Base-by-base conservation (phyloP, 257 asterid genomes). In the Gentiana macrophylla region DNA sequence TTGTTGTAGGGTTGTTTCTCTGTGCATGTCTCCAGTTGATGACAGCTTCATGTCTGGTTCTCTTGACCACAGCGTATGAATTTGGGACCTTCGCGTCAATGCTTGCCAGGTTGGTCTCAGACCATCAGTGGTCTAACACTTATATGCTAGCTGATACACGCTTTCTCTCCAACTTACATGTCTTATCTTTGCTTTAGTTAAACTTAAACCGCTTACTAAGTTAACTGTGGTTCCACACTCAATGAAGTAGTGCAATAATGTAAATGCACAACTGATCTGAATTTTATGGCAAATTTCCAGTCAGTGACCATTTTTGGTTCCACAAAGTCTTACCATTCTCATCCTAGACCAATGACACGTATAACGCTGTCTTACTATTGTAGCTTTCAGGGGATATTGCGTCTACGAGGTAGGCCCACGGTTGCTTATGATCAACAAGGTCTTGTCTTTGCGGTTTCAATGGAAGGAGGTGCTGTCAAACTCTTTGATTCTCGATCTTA, bases 391-490 rank as follows among this genome's bases (percentile, higher is more conserved):
- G 97, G 97, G 67, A 83, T 87, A 52, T 67, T 92, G 60, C 93
- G 61, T 70, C 79, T 92, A 56, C 83, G 97, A 56, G 99, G 95
- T 63, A 85, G 97, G 66, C 95, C 98, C 32, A 81, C 94, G 3
- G 97, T 92, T 67, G 97, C 97, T n/a, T 88, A 85, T 75, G 97
- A 92, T 72, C 97, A 88, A 74, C 98, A 92, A 72, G 97, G 95
- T 47, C 86, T 88, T 60, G 98, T 92, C 70, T 92, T 92, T 80
- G 95, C 88, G 7, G 97, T 87, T 64, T 85, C 98, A 62, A 91
- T 91, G 94, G 97, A 91, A 78, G 98, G 97, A 52, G 97, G 98
- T 68, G 97, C 93, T 49, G 72, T 92, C 67, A 85, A 88, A 77
- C 70, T 92, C 70, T 88, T 92, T 60, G 97, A 92, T 71, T 84